phyloP scores from a whole-genome alignment of 2,329 filamentous ascomycete species.

The Dactylellina cionopaga region DNA sequence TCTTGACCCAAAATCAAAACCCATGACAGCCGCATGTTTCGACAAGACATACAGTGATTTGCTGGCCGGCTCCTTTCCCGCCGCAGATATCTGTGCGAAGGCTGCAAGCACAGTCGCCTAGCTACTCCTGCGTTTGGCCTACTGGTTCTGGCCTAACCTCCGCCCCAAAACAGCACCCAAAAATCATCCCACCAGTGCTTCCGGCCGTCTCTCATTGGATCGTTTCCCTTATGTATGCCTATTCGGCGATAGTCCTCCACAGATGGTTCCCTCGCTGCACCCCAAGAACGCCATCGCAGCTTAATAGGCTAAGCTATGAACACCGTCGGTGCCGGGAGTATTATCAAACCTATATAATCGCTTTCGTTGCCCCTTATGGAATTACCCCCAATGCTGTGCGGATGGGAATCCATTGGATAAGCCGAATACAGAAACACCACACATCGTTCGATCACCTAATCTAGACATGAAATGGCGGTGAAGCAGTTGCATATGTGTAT shows the following conservation, averaged over 20 bases:
- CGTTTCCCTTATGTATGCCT: constrained; percentile 29
- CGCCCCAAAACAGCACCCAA: constrained; percentile 24
- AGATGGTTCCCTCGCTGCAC: constrained; percentile 27
- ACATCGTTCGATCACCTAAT: constrained; percentile 35
- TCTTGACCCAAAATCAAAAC: constrained; percentile 43
- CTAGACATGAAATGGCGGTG: constrained; percentile 13
- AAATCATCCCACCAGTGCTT: constrained; percentile 47
- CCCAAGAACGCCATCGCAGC: constrained; percentile 36
- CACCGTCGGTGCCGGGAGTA: constrained; percentile 37
- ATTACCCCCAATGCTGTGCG: constrained; percentile 27
- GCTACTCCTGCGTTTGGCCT: constrained; percentile 43
- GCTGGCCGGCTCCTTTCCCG: constrained; percentile 16
- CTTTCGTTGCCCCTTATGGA: constrained; percentile 14
- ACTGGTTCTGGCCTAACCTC: constrained; percentile 44
- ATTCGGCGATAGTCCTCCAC: constrained; percentile 43
- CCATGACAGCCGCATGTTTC: constrained; percentile 53
- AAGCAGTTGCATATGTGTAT: neutral
- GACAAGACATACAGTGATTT: constrained; percentile 32
- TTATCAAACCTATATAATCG: constrained; percentile 11
- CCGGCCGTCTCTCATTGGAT: constrained; percentile 26
- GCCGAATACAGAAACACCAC: constrained; percentile 15
- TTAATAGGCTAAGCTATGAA: constrained; percentile 42
- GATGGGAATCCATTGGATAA: constrained; percentile 25
- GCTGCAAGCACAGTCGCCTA: constrained; percentile 35
- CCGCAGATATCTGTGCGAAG: neutral